phyloP scores from a whole-genome alignment of 768 basidiomycete species.

The Pisolithus albus region DNA sequence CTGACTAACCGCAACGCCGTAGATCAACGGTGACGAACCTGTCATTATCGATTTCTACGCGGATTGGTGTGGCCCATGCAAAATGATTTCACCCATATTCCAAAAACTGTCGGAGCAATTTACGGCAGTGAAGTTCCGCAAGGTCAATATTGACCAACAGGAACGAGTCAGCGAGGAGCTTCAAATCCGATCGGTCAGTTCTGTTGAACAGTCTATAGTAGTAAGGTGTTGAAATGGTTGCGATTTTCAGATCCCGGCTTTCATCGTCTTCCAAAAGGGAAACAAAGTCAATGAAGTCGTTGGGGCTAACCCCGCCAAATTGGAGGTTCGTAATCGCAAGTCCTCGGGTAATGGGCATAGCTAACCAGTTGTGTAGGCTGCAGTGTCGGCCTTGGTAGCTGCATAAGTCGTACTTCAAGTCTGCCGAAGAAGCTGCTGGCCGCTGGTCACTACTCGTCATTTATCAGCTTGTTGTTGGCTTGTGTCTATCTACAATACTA shows the following conservation, averaged over 20 bases:
- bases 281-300: conserved; percentile 2
- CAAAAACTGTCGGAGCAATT: not conserved
- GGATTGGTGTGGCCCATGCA: conserved; percentile 6
- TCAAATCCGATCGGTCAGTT: conserved; percentile 15
- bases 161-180: conserved; percentile 45
- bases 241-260: conserved; percentile 2
- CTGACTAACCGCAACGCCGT: conserved; percentile 1
- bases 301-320: not conserved
- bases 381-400: too few relatives aligned
- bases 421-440: too few relatives aligned
- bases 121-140: conserved; percentile 50
- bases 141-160: conserved; percentile 62
- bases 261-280: conserved; percentile 1
- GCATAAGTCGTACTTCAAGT: too few relatives aligned
- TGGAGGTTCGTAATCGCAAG: too few relatives aligned
- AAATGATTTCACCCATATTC: conserved; percentile 9
- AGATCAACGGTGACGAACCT: conserved; percentile 4
- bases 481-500: too few relatives aligned
- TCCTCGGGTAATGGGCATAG: too few relatives aligned
- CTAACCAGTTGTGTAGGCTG: too few relatives aligned
- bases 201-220: not conserved
- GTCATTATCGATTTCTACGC: conserved; percentile 6
- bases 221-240: not conserved
- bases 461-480: too few relatives aligned
- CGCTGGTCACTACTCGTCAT: too few relatives aligned